Evolutionary conservation across 306 rosid genomes (phyloP), one percentile per base, ranked within the genome.

Genomic region (Cucurbita pepo): DNA sequence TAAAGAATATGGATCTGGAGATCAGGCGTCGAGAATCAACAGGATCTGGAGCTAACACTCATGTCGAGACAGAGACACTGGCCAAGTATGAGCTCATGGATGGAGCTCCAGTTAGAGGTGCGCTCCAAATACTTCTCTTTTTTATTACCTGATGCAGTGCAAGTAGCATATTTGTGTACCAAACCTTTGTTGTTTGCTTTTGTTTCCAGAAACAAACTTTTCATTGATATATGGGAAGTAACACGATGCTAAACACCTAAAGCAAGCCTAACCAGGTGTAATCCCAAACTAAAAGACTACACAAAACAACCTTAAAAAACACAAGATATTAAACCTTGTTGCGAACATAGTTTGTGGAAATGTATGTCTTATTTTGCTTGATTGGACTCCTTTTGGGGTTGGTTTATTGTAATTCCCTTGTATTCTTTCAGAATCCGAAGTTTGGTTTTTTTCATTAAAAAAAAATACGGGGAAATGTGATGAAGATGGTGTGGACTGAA

Each of bases 81-180:
- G 99, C 99, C 57, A 94, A 94, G 83, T 90, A 90, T 55, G 97
- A 94, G 82, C 80, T 94, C 86, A 94, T 94, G 99, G 99, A 90
- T 83, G 99, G 99, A 71, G 99, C 99, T 83, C 99, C 99, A 48
- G 99, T 94, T 59, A 79, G 99, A 91, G 99, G 99, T 91, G 80
- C 78, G 77, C 83, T 79, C 43, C 25, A 37, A 76, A 70, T 44
- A 51, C 73, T 69, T 12, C 10, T 7, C 21, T 59, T 59, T 47
- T 51, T 16, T 37, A 56, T 40, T 40, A 63, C 9, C 50, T 40
- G 18, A 9, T 38, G 69, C 34, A 38, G 51, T 44, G 47, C 15
- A 61, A 61, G 69, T 63, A 40, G 34, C 30, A n/a, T 9, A 38
- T n/a, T 41, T 41, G 52, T 41, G 52, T 41, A 9, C 53, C 69